These are phyloP conservation scores for Umbelopsis vinacea DNA, from an alignment of 192 early-diverging fungal genomes.

Conservation along the genomic window DNA sequence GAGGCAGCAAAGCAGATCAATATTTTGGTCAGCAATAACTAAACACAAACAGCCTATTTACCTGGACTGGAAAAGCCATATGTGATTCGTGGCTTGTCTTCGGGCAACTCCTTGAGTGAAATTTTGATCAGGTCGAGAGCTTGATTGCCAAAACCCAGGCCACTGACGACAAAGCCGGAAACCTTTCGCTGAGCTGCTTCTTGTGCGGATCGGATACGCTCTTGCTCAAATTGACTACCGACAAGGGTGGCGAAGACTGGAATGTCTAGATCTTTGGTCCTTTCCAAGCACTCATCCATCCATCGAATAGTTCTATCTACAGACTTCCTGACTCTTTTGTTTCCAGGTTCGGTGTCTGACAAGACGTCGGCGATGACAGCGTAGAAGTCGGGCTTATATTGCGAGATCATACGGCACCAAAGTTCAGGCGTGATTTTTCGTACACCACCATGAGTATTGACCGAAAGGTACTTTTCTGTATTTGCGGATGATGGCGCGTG, in stretches of 20 bases:
- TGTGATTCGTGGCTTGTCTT: constrained; percentile 57
- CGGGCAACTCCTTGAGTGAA: constrained; percentile 53
- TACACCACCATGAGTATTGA: constrained; percentile 52
- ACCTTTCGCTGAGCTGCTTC: constrained; percentile 50
- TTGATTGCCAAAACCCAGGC: constrained; percentile 39
- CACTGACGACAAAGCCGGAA: constrained; percentile 56
- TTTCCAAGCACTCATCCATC: constrained; percentile 47
- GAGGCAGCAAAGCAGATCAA: background rate
- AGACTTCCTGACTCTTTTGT: constrained; percentile 48
- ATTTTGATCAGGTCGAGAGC: constrained; percentile 44
- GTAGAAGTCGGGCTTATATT: constrained; percentile 54
- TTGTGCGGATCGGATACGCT: constrained; percentile 49
- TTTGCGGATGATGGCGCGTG: constrained; percentile 43
- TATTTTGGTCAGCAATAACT: too few relatives aligned
- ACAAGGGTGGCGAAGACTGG: constrained; percentile 56
- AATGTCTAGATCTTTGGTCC: constrained; percentile 37
- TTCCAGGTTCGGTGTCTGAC: constrained; percentile 40
- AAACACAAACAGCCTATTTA: constrained; percentile 5
- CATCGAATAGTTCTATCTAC: constrained; percentile 54
- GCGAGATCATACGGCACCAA: constrained; percentile 44
- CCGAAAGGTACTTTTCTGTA: constrained; percentile 55
- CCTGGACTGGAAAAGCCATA: constrained; percentile 60
- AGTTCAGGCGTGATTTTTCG: constrained; percentile 53
- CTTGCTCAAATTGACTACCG: constrained; percentile 49
- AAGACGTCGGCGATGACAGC: constrained; percentile 48